These are phyloP conservation scores for Pyronema domesticum DNA, from an alignment of 495 filamentous ascomycete species.

Conservation along the genomic window DNA sequence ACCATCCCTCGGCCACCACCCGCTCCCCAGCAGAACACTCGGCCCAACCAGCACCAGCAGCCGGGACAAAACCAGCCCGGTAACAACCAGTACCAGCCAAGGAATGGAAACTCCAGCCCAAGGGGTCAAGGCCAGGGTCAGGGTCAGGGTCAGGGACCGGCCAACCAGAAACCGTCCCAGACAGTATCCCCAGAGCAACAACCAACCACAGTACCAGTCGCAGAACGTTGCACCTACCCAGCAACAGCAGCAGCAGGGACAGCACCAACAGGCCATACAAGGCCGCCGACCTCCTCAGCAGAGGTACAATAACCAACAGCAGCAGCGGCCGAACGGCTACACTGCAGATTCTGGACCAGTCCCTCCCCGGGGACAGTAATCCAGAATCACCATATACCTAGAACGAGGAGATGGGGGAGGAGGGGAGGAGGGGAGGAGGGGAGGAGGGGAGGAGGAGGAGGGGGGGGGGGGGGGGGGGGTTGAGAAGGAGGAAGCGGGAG, in stretches of 20 bases:
- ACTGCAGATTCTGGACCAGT: constrained; percentile 15
- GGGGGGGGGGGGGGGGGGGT: too few species aligned
- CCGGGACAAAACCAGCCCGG: constrained; percentile 15
- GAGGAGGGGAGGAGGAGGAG: background rate
- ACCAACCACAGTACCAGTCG: constrained; percentile 16
- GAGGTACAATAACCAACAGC: constrained; percentile 14
- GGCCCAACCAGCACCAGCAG: constrained; percentile 14
- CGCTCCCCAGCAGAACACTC: constrained; percentile 28
- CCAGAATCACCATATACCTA: constrained; percentile 4
- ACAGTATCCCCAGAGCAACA: constrained; percentile 14
- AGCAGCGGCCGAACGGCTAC: constrained; percentile 11
- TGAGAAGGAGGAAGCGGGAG: too few species aligned
- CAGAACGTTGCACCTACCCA: constrained; percentile 8
- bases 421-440: background rate
- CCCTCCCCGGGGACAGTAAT: constrained; percentile 20
- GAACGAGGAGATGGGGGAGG: background rate
- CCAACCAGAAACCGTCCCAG: constrained; percentile 9
- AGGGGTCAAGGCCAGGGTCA: constrained; percentile 12
- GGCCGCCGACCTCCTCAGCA: constrained; percentile 8
- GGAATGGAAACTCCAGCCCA: constrained; percentile 9
- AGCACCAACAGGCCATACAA: constrained; percentile 1
- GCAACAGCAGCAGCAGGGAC: background rate
- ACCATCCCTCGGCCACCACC: constrained; percentile 61
- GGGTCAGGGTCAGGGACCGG: background rate
- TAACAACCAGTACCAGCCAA: constrained; percentile 17